Evolutionary conservation across 148 eudicot species (phyloP).

Genomic region (Pouteria glomerata): DNA sequence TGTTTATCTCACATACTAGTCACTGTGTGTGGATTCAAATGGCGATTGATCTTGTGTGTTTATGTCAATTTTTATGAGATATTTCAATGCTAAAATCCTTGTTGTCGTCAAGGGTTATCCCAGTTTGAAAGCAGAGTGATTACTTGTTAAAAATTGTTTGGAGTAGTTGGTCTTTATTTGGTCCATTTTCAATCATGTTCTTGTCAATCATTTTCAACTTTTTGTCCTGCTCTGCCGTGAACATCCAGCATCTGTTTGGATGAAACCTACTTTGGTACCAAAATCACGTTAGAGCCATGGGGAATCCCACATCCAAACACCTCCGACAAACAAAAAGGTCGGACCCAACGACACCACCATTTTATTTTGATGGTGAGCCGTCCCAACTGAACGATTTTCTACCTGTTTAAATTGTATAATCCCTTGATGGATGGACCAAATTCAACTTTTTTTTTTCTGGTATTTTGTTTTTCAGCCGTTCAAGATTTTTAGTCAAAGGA

Average conservation of each 20-base stretch:
- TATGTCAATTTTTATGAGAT: neutral
- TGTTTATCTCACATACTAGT: constrained; percentile 52
- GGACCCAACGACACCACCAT: neutral
- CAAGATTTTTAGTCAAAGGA: constrained; percentile 10
- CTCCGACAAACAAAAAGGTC: neutral
- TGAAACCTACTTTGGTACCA: neutral
- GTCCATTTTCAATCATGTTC: neutral
- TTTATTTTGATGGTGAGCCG: constrained; percentile 1
- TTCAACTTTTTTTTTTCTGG: neutral
- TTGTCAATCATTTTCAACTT: neutral
- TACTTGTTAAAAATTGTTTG: neutral
- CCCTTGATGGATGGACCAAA: constrained; percentile 10
- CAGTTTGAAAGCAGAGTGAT: neutral
- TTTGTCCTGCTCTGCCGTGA: neutral
- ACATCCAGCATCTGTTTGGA: neutral
- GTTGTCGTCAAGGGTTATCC: neutral
- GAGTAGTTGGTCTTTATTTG: neutral
- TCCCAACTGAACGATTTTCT: neutral
- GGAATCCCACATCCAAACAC: neutral
- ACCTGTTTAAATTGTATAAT: neutral
- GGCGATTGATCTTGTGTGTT: neutral
- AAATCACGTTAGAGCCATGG: neutral
- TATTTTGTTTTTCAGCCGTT: constrained; percentile 7
- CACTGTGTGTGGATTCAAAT: neutral
- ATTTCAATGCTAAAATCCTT: neutral